Evolutionary conservation across 2,329 filamentous ascomycete species (phyloP).

Genomic region (Lasiodiplodia citricola): DNA sequence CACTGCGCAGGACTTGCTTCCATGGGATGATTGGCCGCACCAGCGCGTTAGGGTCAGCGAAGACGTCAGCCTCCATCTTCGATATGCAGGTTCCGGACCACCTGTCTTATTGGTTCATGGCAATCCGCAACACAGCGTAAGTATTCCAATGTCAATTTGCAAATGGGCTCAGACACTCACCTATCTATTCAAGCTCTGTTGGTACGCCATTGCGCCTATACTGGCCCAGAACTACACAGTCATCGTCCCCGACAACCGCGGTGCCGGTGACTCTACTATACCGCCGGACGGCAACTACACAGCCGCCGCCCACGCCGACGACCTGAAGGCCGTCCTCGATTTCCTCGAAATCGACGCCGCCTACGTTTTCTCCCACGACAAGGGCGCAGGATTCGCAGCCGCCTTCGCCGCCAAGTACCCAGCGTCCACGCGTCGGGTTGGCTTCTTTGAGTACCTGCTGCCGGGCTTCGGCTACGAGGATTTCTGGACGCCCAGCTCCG

Average conservation of each 20-base stretch:
- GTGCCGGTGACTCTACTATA: conserved; percentile 41
- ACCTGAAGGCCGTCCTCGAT: conserved; percentile 35
- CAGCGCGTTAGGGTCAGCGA: neutral
- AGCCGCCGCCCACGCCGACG: conserved; percentile 39
- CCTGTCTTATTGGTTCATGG: neutral
- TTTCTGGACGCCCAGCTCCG: conserved; percentile 23
- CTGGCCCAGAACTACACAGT: conserved; percentile 29
- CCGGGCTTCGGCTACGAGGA: conserved; percentile 50
- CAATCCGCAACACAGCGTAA: conserved; percentile 3
- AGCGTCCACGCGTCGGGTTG: conserved; percentile 42
- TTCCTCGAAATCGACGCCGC: conserved; percentile 35
- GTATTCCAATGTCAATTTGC: neutral
- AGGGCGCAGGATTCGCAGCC: conserved; percentile 50
- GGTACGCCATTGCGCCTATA: neutral
- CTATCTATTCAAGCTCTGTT: neutral
- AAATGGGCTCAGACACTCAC: too few relatives aligned
- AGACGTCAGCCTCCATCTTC: neutral
- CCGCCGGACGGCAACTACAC: conserved; percentile 49
- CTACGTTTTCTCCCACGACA: conserved; percentile 55
- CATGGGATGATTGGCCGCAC: neutral
- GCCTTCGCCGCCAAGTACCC: conserved; percentile 49
- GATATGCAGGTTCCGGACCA: neutral
- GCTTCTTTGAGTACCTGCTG: conserved; percentile 48
- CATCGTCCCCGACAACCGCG: conserved; percentile 30
- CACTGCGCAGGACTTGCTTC: neutral